A percentile compares a stretch with the other conserved stretches of the same genome.
Conservation (phyloP, 257 asterid species). For the Solanum rostratum region DNA sequence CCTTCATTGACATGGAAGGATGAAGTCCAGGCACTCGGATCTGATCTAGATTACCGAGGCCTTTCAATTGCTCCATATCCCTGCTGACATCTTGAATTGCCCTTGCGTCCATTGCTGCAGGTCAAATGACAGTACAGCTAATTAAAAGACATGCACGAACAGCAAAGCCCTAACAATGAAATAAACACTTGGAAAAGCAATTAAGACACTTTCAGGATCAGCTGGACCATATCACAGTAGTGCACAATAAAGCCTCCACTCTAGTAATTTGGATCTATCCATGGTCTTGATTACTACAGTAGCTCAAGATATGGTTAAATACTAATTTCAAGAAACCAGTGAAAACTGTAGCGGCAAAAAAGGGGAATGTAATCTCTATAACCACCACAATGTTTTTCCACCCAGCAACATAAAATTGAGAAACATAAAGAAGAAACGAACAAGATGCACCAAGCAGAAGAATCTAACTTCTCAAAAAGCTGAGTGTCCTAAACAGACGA, state of each 20-base stretch:
- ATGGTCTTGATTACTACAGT: not conserved
- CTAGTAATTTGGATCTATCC: not conserved
- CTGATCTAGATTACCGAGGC: slow-evolving; percentile 62
- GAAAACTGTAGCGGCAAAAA: not conserved
- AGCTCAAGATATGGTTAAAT: not conserved
- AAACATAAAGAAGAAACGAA: not conserved
- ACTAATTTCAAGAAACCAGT: not conserved
- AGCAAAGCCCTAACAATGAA: not conserved
- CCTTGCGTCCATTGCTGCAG: slow-evolving; percentile 34
- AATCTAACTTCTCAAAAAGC: not conserved
- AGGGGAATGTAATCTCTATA: not conserved
- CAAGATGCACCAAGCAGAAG: not conserved
- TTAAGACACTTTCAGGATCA: not conserved
- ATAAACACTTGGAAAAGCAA: not conserved
- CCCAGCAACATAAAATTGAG: not conserved
- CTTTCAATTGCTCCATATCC: slow-evolving; percentile 48
- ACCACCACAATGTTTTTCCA: not conserved
- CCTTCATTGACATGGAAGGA: slow-evolving; percentile 86
- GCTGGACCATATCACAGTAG: not conserved
- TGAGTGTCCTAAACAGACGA: not conserved
- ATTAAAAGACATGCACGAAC: not conserved
- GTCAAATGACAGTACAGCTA: not conserved
- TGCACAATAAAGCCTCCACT: not conserved
- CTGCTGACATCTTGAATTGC: slow-evolving; percentile 32
- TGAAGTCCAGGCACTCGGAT: slow-evolving; percentile 68